Conservation (phyloP, 2,329 filamentous ascomycete genomes). For the Clonostachys rosea region DNA sequence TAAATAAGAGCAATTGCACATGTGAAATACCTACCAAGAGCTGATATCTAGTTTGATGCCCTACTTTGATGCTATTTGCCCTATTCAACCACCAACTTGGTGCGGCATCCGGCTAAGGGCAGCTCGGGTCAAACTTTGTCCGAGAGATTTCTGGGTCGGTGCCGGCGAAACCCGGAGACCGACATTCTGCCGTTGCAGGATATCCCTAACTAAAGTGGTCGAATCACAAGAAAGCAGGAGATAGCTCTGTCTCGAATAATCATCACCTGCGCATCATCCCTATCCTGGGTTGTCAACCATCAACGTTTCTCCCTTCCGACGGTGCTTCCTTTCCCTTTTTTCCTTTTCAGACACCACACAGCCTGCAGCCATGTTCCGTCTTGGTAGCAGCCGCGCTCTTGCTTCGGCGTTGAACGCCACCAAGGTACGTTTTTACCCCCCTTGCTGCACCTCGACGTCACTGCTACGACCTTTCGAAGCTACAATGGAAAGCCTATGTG, state of each 20-base stretch:
- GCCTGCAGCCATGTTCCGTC: constrained; percentile 69
- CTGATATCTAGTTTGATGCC: too few relatives aligned
- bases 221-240: constrained; percentile 1
- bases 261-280: constrained; percentile 6
- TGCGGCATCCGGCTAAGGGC: too few relatives aligned
- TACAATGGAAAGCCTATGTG: constrained; percentile 5
- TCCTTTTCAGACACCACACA: not conserved
- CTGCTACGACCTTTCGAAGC: not conserved
- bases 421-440: constrained; percentile 51
- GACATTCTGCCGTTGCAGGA: not conserved
- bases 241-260: constrained; percentile 5
- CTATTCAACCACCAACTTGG: too few relatives aligned
- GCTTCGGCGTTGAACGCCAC: constrained; percentile 74
- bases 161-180: constrained; percentile 4
- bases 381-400: constrained; percentile 77
- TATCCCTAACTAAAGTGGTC: not conserved
- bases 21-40: too few relatives aligned
- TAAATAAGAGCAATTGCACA: too few relatives aligned
- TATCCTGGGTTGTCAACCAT: constrained; percentile 3
- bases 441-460: not conserved
- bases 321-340: constrained; percentile 1
- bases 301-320: constrained; percentile 9
- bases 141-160: not conserved
- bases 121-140: too few relatives aligned
- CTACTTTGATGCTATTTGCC: too few relatives aligned